phyloP scores from a whole-genome alignment of 2,329 filamentous ascomycete genomes.

The Aphanoascus verrucosus region DNA sequence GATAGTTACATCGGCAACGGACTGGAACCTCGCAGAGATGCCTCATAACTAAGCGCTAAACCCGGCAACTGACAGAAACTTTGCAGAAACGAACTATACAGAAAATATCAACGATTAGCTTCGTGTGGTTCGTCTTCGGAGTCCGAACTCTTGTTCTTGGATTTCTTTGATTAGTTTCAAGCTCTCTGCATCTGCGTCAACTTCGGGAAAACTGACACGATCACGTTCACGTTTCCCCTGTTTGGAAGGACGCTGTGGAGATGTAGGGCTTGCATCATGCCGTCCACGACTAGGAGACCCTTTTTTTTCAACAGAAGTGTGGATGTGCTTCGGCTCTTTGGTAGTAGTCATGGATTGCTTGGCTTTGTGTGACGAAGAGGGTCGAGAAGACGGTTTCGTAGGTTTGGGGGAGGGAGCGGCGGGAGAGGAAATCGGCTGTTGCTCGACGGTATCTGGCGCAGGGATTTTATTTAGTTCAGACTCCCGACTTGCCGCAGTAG shows the following conservation, averaged over 20 bases:
- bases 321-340: slow-evolving; percentile 6
- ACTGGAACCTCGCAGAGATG: neutral
- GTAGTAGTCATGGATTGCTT: neutral
- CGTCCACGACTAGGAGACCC: slow-evolving; percentile 18
- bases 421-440: slow-evolving; percentile 6
- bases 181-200: slow-evolving; percentile 34
- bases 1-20: neutral
- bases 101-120: slow-evolving; percentile 3
- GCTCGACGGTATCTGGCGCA: neutral
- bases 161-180: slow-evolving; percentile 36
- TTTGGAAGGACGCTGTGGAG: slow-evolving; percentile 15
- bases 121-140: slow-evolving; percentile 27
- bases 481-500: slow-evolving; percentile 18
- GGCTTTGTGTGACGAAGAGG: slow-evolving; percentile 12
- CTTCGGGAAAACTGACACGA: slow-evolving; percentile 20
- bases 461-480: neutral
- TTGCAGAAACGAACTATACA: neutral
- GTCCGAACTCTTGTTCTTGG: slow-evolving; percentile 37
- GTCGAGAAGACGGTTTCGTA: slow-evolving; percentile 8
- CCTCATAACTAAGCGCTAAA: neutral
- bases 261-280: slow-evolving; percentile 16
- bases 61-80: slow-evolving; percentile 3
- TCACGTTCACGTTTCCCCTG: slow-evolving; percentile 24
- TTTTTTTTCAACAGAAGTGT: neutral
- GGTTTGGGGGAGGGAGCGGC: slow-evolving; percentile 13